Base-by-base conservation (phyloP, 805 yeast species). In the Pichia thaimueangensis region DNA sequence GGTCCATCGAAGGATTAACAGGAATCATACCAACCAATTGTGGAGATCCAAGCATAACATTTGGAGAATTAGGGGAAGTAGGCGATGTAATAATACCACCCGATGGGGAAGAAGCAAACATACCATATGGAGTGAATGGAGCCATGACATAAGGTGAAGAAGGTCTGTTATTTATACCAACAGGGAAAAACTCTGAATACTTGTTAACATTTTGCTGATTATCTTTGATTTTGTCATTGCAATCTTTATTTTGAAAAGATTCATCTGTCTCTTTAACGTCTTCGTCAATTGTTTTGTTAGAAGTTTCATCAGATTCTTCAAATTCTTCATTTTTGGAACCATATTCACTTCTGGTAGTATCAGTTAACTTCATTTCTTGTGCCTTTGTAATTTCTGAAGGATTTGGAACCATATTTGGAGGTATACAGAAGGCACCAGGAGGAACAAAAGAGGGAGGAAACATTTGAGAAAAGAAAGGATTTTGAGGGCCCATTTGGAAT, bases 61-160 rank as follows among this genome's bases (percentile, higher is more conserved):
- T 19, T 15, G 42, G 34, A 17, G 45, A 23, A 20, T 46, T 45
- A 53, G 62, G 44, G 53, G 62, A 49, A 47, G 58, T 50, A 47
- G 54, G 47, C 5, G 47, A 20, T 10, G 51, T 46, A 23, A 42
- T 41, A 16, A 43, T 35, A 7, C 21, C 28, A n/a, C 48, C 39
- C 15, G 12, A 29, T 23, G 44, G 31, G n/a, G n/a, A n/a, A n/a
- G n/a, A n/a, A 17, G 22, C 50, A 15, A 51, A 47, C 55, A 53
- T 45, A 10, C 67, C 64, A 52, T 74, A 75, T 1, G 79, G 77
- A 45, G 58, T 63, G 49, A 74, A 76, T 0, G 75, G 70, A 19
- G 73, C 75, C 55, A 73, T 68, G 66, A 73, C 64, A 50, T 68
- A 74, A 1, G 71, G 68, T 9, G 65, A 55, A 38, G 56, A 42